phyloP scores from a whole-genome alignment of 2,329 filamentous ascomycete genomes.

The Neofusicoccum sp. region DNA sequence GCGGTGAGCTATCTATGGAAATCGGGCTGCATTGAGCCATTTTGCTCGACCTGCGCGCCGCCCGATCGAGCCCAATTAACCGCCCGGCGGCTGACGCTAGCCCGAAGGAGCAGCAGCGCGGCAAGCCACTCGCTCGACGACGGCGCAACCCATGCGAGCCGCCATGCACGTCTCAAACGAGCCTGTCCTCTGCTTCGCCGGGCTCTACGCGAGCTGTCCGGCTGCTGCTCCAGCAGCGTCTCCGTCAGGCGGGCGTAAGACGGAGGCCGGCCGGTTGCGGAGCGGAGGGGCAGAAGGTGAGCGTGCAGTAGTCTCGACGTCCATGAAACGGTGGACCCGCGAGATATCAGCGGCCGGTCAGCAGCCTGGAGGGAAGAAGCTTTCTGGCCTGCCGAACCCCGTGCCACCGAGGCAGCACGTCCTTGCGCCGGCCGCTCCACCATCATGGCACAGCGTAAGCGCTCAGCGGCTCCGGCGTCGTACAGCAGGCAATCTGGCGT shows the following conservation, averaged over 20 bases:
- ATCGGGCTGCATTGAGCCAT: not conserved
- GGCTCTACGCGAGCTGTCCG: not conserved
- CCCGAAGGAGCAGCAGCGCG: not conserved
- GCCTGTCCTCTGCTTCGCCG: not conserved
- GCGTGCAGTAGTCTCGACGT: not conserved
- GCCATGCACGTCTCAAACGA: not conserved
- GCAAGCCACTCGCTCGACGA: slow-evolving; percentile 6
- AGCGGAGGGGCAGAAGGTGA: not conserved
- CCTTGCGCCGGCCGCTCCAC: not conserved
- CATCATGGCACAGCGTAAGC: slow-evolving; percentile 7
- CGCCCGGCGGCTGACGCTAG: not conserved
- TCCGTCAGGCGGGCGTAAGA: no score
- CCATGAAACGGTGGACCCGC: not conserved
- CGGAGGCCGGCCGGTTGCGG: not conserved
- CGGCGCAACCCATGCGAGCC: not conserved
- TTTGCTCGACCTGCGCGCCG: not conserved
- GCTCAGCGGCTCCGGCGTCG: not conserved
- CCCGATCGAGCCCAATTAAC: not conserved
- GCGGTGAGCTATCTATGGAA: slow-evolving; percentile 3
- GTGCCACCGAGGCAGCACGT: not conserved
- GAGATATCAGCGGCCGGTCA: not conserved
- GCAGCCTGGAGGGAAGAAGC: not conserved
- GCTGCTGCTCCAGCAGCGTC: no score
- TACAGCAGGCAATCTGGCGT: not conserved
- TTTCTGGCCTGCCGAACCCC: not conserved